A percentile compares a stretch with the other conserved stretches of the same genome.
Evolutionary conservation across 2,329 filamentous ascomycete species (phyloP).

Genomic region (Cladosporium sp.): DNA sequence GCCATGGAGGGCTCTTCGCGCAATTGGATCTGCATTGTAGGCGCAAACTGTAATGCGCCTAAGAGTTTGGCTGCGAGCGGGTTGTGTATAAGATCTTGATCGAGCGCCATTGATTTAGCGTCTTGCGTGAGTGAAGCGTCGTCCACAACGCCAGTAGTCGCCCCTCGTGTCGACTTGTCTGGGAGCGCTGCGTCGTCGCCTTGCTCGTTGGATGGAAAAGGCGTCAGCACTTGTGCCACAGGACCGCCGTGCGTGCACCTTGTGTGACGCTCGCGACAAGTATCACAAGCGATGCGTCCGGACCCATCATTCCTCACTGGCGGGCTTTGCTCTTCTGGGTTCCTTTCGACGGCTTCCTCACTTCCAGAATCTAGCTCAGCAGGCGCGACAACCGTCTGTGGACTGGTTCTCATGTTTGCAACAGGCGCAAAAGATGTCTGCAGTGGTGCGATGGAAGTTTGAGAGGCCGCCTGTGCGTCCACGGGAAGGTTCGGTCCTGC

Average conservation of each 20-base stretch:
- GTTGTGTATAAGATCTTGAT: background rate
- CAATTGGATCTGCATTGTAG: background rate
- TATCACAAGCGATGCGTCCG: background rate
- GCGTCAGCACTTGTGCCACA: background rate
- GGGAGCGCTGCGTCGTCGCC: background rate
- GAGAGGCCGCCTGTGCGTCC: background rate
- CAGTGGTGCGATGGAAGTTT: background rate
- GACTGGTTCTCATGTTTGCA: background rate
- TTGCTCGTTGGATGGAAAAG: background rate
- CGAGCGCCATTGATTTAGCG: background rate
- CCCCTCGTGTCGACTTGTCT: background rate
- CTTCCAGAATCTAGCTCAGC: background rate
- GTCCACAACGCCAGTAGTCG: background rate
- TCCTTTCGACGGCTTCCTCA: background rate
- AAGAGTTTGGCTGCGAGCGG: background rate
- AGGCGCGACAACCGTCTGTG: background rate
- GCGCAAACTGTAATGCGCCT: background rate
- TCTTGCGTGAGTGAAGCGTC: background rate
- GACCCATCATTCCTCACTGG: background rate
- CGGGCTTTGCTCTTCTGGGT: background rate
- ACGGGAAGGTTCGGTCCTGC: background rate
- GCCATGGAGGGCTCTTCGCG: background rate
- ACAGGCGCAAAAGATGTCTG: background rate
- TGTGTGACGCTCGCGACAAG: background rate
- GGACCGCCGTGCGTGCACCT: background rate